These are phyloP conservation scores for Neonectria punicea DNA, from an alignment of 2,329 filamentous ascomycete genomes.

Conservation along the genomic window DNA sequence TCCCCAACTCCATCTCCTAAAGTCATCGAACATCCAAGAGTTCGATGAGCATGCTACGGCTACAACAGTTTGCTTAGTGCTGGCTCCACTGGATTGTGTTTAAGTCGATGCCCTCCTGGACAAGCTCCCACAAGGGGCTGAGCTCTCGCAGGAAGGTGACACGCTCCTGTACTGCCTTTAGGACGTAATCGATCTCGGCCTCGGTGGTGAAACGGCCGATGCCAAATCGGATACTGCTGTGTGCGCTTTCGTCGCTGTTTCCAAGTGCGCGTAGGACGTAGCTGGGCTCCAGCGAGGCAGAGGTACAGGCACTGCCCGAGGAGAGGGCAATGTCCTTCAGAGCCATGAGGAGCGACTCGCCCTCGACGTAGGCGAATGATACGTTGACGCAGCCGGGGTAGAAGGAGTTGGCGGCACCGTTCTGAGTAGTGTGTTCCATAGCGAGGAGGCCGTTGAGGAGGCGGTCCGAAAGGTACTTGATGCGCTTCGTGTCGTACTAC, in stretches of 20 bases:
- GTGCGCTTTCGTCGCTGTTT: slow-evolving; percentile 96
- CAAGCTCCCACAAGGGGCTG: slow-evolving; percentile 95
- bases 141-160: slow-evolving; percentile 94
- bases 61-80: slow-evolving; percentile 67
- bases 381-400: slow-evolving; percentile 99
- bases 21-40: slow-evolving; percentile 3
- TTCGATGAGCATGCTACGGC: not conserved
- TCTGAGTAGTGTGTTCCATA: slow-evolving; percentile 92
- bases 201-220: slow-evolving; percentile 98
- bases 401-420: slow-evolving; percentile 83
- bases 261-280: slow-evolving; percentile 95
- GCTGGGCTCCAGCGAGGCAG: slow-evolving; percentile 93
- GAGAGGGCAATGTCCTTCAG: slow-evolving; percentile 97
- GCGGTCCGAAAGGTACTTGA: slow-evolving; percentile 84
- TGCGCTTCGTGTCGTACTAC: slow-evolving; percentile 91
- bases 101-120: slow-evolving; percentile 95
- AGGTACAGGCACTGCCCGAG: slow-evolving; percentile 96
- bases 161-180: slow-evolving; percentile 91
- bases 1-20: slow-evolving; percentile 11
- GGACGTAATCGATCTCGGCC: slow-evolving; percentile 93
- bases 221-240: slow-evolving; percentile 97
- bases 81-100: slow-evolving; percentile 99
- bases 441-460: slow-evolving; percentile 84
- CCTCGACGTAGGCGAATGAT: slow-evolving; percentile 98
- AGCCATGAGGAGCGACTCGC: slow-evolving; percentile 97